Percentiles rank a stretch among this genome's conserved stretches.
phyloP scores from a whole-genome alignment of 257 asterid genomes.

The Primulina tabacum region DNA sequence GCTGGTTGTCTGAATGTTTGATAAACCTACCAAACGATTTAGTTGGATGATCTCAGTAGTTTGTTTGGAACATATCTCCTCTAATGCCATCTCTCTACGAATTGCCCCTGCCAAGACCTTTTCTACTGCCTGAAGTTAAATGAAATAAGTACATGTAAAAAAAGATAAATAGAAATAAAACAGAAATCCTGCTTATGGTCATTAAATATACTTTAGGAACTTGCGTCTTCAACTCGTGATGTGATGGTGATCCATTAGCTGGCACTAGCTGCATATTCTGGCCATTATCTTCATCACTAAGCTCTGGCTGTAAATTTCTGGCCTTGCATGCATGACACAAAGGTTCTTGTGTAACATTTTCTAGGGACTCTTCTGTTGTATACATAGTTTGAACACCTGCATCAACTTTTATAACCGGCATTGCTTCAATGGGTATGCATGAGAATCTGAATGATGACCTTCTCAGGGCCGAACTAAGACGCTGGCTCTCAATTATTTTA shows the following conservation, averaged over 20 bases:
- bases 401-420: conserved; percentile 68
- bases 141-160: conserved; percentile 28
- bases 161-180: conserved; percentile 20
- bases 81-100: conserved; percentile 98
- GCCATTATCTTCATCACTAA: conserved; percentile 35
- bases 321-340: conserved; percentile 73
- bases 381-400: conserved; percentile 73
- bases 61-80: conserved; percentile 79
- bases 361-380: conserved; percentile 29
- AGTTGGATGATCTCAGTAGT: conserved; percentile 81
- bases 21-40: conserved; percentile 71
- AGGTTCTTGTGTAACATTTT: conserved; percentile 28
- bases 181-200: conserved; percentile 20
- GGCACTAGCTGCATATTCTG: conserved; percentile 85
- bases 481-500: conserved; percentile 68
- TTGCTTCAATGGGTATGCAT: conserved; percentile 52
- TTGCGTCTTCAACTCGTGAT: conserved; percentile 49
- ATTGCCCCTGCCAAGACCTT: conserved; percentile 96
- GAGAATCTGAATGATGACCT: conserved; percentile 77
- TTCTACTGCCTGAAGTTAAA: conserved; percentile 77
- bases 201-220: conserved; percentile 79
- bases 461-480: conserved; percentile 60
- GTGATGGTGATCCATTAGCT: conserved; percentile 44
- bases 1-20: conserved; percentile 17
- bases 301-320: conserved; percentile 36